Evolutionary conservation across 1,139 yeast genomes (phyloP).

Genomic region (Nakaseomyces delphensis): DNA sequence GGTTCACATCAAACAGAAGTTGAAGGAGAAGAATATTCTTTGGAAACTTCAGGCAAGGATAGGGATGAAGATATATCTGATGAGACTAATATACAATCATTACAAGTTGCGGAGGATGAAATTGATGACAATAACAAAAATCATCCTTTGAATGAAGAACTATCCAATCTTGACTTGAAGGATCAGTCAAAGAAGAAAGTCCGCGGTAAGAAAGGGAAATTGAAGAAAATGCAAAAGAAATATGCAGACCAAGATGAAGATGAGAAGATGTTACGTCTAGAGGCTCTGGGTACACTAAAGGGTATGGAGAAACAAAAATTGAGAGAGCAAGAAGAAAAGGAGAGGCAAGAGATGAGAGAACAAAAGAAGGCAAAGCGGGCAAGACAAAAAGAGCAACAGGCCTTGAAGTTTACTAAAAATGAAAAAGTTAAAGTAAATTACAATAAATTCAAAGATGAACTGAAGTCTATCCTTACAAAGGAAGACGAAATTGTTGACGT

Average conservation of each 20-base stretch:
- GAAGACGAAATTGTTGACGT: conserved; percentile 46
- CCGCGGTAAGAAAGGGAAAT: conserved; percentile 77
- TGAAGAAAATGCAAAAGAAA: conserved; percentile 73
- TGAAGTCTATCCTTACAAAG: conserved; percentile 33
- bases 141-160: background rate
- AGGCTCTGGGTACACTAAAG: conserved; percentile 73
- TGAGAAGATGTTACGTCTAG: conserved; percentile 65
- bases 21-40: conserved; percentile 9
- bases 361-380: conserved; percentile 35
- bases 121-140: background rate
- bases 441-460: conserved; percentile 31
- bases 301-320: conserved; percentile 45
- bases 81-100: background rate
- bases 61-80: no score
- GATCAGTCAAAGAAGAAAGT: conserved; percentile 32
- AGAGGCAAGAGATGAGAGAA: conserved; percentile 34
- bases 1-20: conserved; percentile 12
- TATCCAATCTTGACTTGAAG: background rate
- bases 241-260: conserved; percentile 91
- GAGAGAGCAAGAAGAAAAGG: conserved; percentile 32
- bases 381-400: conserved; percentile 45
- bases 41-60: no score
- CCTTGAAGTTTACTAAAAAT: conserved; percentile 39
- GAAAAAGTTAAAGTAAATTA: conserved; percentile 29
- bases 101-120: background rate